Evolutionary conservation across 2,329 filamentous ascomycete species (phyloP), one percentile per base, ranked within the genome.

Genomic region (Chaetomiaceae sp.): DNA sequence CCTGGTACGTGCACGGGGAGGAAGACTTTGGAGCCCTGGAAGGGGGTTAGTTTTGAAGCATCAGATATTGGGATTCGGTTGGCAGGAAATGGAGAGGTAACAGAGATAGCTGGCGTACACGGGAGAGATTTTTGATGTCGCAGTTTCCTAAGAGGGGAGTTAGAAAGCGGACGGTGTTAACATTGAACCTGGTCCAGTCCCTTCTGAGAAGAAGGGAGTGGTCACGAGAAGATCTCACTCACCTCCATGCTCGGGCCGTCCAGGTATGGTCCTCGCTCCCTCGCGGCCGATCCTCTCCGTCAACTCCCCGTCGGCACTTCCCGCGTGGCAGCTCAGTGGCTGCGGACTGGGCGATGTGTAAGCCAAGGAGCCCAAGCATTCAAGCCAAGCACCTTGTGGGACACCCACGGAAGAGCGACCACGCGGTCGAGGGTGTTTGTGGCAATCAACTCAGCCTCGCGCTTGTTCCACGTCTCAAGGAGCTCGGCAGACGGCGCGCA

Each of bases 1-100:
- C 90, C 90, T 0, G 75, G 68, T 4, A 96, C 87, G 58, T 95
- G 89, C 0, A 96, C 84, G 0, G 90, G 90, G 1, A 95, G 75
- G 62, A 89, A 95, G 0, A 94, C 86, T 61, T 90, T 91, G 48
- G 54, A 57, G 10, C 56, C 56, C 52, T 53, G 40, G 9, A 76
- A 83, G 2, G 87, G 6, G 10, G 88, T 6, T 72, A 70, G 94
- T 27, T 34, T n/a, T n/a, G n/a, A n/a, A 7, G 12, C 7, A 11
- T 14, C n/a, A 35, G 11, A 4, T 42, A 15, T 35, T 20, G 12
- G 17, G n/a, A 17, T n/a, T 14, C 17, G 4, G 18, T 12, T 6
- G 24, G 11, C 8, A 30, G 12, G 2, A 35, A 24, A n/a, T 6
- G 34, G 18, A 10, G 6, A 17, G n/a, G 30, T 20, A 20, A n/a